A percentile compares a stretch with the other conserved stretches of the same genome.
Evolutionary conservation across 345 rosid species (phyloP).

Genomic region (Eucalyptus grandis): DNA sequence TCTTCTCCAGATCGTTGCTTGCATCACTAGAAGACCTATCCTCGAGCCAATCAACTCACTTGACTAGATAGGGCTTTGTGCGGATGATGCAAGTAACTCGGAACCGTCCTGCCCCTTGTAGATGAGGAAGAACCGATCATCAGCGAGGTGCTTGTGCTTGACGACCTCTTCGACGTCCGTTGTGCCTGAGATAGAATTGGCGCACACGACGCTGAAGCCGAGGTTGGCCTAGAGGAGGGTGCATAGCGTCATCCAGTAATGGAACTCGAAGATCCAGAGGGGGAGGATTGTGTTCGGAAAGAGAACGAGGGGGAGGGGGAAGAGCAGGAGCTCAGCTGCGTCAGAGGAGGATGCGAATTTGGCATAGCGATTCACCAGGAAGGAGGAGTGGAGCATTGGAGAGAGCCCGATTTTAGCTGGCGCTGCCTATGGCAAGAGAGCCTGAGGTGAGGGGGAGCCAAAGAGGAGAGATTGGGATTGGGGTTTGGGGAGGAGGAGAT

Average conservation of each 20-base stretch:
- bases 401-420: not conserved
- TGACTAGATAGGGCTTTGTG: conserved; percentile 75
- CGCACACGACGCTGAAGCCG: conserved; percentile 68
- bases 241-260: conserved; percentile 54
- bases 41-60: conserved; percentile 76
- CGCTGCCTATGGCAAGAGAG: not conserved
- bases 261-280: conserved; percentile 94
- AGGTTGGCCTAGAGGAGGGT: conserved; percentile 82
- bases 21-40: conserved; percentile 64
- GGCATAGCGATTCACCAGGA: not conserved
- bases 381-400: conserved; percentile 18
- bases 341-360: conserved; percentile 41
- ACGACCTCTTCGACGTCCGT: conserved; percentile 73
- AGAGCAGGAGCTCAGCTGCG: conserved; percentile 64
- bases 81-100: conserved; percentile 59
- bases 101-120: conserved; percentile 91
- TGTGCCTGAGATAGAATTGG: conserved; percentile 55
- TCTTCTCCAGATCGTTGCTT: conserved; percentile 43
- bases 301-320: conserved; percentile 64
- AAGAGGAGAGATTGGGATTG: not conserved
- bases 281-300: conserved; percentile 86
- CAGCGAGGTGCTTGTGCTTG: conserved; percentile 75
- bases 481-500: not conserved
- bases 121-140: conserved; percentile 66
- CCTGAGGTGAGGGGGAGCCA: not conserved